phyloP scores from a whole-genome alignment of 352 stramenopile genomes.

The Phytophthora podocarpi region DNA sequence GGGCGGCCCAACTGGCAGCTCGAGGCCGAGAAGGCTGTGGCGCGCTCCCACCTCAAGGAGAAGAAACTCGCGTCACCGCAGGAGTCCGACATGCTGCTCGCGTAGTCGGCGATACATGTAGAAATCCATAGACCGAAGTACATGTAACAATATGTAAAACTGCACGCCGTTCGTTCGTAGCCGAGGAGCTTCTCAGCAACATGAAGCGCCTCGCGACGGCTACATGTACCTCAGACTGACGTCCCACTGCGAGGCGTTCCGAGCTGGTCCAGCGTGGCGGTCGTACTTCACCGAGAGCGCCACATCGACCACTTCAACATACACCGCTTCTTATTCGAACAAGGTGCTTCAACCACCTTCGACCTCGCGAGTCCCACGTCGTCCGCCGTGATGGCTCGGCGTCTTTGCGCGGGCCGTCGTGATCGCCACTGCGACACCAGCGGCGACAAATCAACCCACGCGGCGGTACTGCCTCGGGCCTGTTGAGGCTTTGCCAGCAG shows the following conservation, averaged over 20 bases:
- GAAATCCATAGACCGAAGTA: slow-evolving; percentile 7
- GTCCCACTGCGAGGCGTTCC: not conserved
- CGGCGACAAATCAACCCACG: not conserved
- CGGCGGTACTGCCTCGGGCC: not conserved
- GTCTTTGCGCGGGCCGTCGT: slow-evolving; percentile 11
- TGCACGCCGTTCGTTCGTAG: not conserved
- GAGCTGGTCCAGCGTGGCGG: not conserved
- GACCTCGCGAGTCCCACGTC: not conserved
- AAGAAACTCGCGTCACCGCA: slow-evolving; percentile 26
- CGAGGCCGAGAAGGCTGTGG: slow-evolving; percentile 54
- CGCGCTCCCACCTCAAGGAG: slow-evolving; percentile 53
- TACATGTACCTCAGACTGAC: not conserved
- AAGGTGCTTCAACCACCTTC: slow-evolving; percentile 7
- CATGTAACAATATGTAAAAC: not conserved
- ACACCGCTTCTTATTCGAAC: slow-evolving; percentile 5
- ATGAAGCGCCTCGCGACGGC: slow-evolving; percentile 1
- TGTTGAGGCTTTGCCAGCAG: not conserved
- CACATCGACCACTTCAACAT: slow-evolving; percentile 22
- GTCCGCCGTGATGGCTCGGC: slow-evolving; percentile 16
- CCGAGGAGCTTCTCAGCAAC: not conserved
- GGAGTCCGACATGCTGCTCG: slow-evolving; percentile 36
- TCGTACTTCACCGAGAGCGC: slow-evolving; percentile 13
- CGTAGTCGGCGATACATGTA: slow-evolving; percentile 12
- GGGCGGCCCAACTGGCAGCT: slow-evolving; percentile 65
- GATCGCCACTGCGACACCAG: slow-evolving; percentile 15